A percentile compares a stretch with the other conserved stretches of the same genome.
phyloP scores from a whole-genome alignment of 176 grass and related monocot species.

The Aegilops umbellulata region DNA sequence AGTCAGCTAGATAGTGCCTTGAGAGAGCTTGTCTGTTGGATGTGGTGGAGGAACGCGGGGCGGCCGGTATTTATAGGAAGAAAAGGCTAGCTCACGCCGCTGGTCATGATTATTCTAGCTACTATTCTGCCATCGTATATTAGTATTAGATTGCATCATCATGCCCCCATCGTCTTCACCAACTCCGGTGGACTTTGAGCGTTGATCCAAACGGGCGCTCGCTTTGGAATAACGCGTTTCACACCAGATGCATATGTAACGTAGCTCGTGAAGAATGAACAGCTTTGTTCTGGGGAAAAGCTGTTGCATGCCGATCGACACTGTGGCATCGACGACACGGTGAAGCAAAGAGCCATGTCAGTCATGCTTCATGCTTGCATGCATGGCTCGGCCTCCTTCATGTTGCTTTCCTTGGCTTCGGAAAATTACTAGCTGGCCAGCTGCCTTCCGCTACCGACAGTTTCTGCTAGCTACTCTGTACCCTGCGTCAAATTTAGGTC shows the following conservation, averaged over 20 bases:
- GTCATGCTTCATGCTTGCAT: too few relatives aligned
- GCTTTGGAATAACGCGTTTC: constrained; percentile 9
- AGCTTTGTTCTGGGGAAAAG: not conserved
- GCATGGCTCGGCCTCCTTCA: not conserved
- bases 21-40: not conserved
- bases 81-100: not conserved
- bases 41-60: not conserved
- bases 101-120: not conserved
- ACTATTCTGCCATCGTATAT: not conserved
- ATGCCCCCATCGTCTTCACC: not conserved
- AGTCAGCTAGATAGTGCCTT: not conserved
- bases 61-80: not conserved
- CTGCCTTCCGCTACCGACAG: not conserved
- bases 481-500: not conserved
- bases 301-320: not conserved
- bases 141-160: constrained; percentile 15
- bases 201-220: not conserved
- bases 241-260: not conserved
- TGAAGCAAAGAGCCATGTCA: not conserved
- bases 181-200: constrained; percentile 11
- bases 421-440: not conserved
- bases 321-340: not conserved
- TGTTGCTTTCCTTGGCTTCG: constrained; percentile 1
- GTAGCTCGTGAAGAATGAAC: not conserved
- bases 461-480: not conserved